Evolutionary conservation across 1,139 yeast species (phyloP).

Genomic region (Yamadazyma triangularis): DNA sequence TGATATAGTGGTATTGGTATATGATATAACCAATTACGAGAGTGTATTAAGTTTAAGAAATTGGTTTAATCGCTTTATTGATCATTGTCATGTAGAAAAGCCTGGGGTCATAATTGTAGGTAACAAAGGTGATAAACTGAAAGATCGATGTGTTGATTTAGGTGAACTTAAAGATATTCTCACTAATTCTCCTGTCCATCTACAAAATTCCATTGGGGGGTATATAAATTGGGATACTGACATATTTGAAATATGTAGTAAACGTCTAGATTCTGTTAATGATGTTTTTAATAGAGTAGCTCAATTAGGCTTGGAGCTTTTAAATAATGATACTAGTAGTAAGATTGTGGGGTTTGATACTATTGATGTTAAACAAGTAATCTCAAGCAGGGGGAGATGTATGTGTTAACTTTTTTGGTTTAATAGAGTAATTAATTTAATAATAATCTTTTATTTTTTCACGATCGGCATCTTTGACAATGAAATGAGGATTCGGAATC

Average conservation of each 20-base stretch:
- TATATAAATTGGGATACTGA: slow-evolving; percentile 39
- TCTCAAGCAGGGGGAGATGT: slow-evolving; percentile 3
- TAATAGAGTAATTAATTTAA: no score
- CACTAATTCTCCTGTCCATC: slow-evolving; percentile 10
- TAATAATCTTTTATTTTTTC: no score
- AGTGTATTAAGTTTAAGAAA: slow-evolving; percentile 46
- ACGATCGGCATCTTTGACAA: background rate
- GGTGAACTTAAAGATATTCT: slow-evolving; percentile 41
- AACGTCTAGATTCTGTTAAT: slow-evolving; percentile 33
- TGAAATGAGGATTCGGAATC: background rate
- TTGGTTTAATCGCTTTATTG: slow-evolving; percentile 50
- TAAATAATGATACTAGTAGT: slow-evolving; percentile 8
- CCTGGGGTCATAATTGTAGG: slow-evolving; percentile 56
- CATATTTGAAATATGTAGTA: slow-evolving; percentile 43
- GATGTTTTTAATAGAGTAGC: slow-evolving; percentile 42
- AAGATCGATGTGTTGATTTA: slow-evolving; percentile 36
- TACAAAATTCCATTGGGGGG: slow-evolving; percentile 24
- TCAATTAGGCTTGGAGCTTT: slow-evolving; percentile 28
- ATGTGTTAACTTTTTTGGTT: slow-evolving; percentile 7
- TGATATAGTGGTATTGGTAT: slow-evolving; percentile 53
- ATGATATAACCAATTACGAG: slow-evolving; percentile 54
- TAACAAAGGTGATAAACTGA: slow-evolving; percentile 43
- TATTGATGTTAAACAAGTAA: slow-evolving; percentile 26
- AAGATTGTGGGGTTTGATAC: slow-evolving; percentile 36
- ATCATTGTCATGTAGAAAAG: slow-evolving; percentile 44